phyloP scores from a whole-genome alignment of 2,329 filamentous ascomycete species.

The Microdochium bolleyi region DNA sequence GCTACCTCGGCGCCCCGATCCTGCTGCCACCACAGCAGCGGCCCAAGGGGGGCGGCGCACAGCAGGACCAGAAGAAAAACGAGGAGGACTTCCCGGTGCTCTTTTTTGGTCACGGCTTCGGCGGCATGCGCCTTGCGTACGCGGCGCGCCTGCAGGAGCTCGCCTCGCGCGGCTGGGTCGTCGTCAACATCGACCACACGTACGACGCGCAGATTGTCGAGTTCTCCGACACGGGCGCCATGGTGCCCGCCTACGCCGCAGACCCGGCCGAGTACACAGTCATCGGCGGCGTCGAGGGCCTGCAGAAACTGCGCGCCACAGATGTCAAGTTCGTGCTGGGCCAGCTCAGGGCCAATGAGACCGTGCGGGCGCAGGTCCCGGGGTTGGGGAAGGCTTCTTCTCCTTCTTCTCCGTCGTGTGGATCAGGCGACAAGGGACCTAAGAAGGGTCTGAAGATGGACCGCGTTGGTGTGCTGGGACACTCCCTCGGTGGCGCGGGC shows the following conservation, averaged over 20 bases:
- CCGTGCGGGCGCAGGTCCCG: conserved; percentile 17
- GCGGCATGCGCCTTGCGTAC: conserved; percentile 33
- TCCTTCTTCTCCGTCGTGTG: not conserved
- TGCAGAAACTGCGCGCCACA: conserved; percentile 19
- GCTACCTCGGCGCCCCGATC: conserved; percentile 3
- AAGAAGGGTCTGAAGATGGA: conserved; percentile 18
- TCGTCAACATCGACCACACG: conserved; percentile 40
- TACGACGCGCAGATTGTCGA: conserved; percentile 35
- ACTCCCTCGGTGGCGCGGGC: conserved; percentile 29
- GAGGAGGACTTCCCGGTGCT: conserved; percentile 12
- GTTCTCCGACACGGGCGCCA: conserved; percentile 23
- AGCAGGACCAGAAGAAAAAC: not conserved
- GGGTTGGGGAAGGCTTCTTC: conserved; percentile 23
- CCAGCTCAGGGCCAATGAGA: conserved; percentile 13
- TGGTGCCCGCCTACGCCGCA: not conserved
- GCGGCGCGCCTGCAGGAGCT: conserved; percentile 33
- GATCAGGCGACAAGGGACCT: not conserved
- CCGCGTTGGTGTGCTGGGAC: conserved; percentile 25
- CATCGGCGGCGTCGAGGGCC: not conserved
- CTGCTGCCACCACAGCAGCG: not conserved
- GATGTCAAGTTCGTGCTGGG: conserved; percentile 29
- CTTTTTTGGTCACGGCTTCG: conserved; percentile 36
- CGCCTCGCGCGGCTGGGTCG: conserved; percentile 34
- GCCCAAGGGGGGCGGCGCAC: too few species aligned
- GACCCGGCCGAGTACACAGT: not conserved